Evolutionary conservation across 208 protist genomes (phyloP), one percentile per base, ranked within the genome.

Genomic region (Trypanosoma avium): DNA sequence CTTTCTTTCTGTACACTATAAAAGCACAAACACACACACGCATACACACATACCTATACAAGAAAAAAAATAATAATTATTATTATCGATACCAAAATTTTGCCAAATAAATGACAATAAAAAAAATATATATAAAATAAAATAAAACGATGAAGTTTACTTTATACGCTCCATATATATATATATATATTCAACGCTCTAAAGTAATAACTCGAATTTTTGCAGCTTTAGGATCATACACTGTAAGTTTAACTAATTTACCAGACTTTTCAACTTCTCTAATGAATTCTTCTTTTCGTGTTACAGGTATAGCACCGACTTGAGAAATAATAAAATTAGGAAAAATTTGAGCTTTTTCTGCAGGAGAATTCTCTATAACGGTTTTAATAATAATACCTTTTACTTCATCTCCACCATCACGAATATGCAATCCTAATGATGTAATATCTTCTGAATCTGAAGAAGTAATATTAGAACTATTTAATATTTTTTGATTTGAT

Each of bases 241-340:
- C 62, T 7, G 84, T 85, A 54, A 90, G 55, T 55, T 73, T 80
- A 46, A 80, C 63, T 19, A 19, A 27, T 13, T 46, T 3, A 19
- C 49, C 59, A 2, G 50, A 49, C 40, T 62, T 66, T 19, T 66
- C 46, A 21, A 84, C 55, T n/a, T 72, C 74, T 8, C 55, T 48
- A 53, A 73, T 42, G 27, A 84, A 79, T 13, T 58, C 72, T 10
- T 56, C 45, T 8, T 45, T 32, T 1, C 57, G 71, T 12, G 45
- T 57, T 50, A 86, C 77, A 6, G 62, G 55, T 12, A 70, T 71
- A 24, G 56, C 61, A 3, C 73, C 77, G 1, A 85, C 75, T 46
- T 84, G 80, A 29, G 80, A 85, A 21, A 90, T 74, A 58, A 90
- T 75, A 26, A 56, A 70, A 15, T 80, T 80, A 13, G 54, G 50